Evolutionary conservation across 331 rosid genomes (phyloP).

Genomic region (Rhamnella rubrinervis): DNA sequence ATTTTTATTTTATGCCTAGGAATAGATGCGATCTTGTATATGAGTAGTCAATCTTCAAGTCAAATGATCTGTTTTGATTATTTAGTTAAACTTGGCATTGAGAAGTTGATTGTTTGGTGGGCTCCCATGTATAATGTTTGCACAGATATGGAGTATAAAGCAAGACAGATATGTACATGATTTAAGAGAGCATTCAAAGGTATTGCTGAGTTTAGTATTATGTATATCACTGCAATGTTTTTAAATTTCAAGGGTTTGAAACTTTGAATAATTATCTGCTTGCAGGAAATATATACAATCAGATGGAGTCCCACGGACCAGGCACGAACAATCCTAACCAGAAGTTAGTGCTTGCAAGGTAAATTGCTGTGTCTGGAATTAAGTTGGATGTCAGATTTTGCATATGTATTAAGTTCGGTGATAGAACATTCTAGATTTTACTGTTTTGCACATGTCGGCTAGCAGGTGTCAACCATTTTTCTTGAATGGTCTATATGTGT

Average conservation of each 20-base stretch:
- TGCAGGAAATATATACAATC: constrained; percentile 88
- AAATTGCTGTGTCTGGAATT: constrained; percentile 17
- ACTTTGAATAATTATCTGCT: constrained; percentile 14
- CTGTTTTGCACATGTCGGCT: too few relatives aligned
- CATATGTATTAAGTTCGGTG: background rate
- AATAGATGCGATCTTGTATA: background rate
- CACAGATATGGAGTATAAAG: constrained; percentile 90
- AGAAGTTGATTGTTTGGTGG: background rate
- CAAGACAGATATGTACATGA: constrained; percentile 76
- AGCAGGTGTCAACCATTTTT: too few relatives aligned
- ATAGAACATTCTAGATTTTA: too few relatives aligned
- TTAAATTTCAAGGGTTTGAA: background rate
- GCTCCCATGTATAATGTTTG: constrained; percentile 5
- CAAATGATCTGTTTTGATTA: background rate
- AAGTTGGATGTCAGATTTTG: constrained; percentile 3
- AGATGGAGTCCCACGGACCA: constrained; percentile 99
- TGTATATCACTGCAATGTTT: background rate
- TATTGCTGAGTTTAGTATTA: constrained; percentile 16
- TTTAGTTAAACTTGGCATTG: background rate
- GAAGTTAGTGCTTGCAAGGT: constrained; percentile 88
- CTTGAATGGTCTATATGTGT: too few relatives aligned
- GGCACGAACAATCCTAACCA: constrained; percentile 75
- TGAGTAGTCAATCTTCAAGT: background rate
- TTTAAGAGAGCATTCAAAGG: constrained; percentile 85
- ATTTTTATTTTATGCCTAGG: background rate